A percentile compares a stretch with the other conserved stretches of the same genome.
These are phyloP conservation scores for Hyphodiscus sp. DNA, from an alignment of 2,329 filamentous ascomycete genomes.

Conservation along the genomic window DNA sequence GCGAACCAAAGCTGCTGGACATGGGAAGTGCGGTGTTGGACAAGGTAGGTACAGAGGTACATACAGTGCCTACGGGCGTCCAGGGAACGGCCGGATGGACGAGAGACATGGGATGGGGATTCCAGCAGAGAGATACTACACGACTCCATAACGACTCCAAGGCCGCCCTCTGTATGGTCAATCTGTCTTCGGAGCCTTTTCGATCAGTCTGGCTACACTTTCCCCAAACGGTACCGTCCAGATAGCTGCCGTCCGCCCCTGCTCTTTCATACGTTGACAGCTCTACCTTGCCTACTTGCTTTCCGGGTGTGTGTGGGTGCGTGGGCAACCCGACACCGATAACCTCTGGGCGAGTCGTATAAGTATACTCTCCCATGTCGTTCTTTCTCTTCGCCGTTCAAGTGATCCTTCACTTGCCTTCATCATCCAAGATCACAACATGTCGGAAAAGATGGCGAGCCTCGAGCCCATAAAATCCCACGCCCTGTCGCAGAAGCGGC, in stretches of 20 bases:
- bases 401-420: neutral
- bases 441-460: constrained; percentile 8
- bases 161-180: neutral
- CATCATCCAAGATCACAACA: neutral
- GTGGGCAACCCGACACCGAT: neutral
- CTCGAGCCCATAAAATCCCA: constrained; percentile 8
- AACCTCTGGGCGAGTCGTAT: neutral
- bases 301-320: too few species aligned
- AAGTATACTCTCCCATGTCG: neutral
- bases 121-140: too few species aligned
- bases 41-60: too few species aligned
- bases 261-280: neutral
- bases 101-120: too few species aligned
- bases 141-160: too few species aligned
- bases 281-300: neutral
- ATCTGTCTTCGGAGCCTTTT: neutral
- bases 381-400: neutral
- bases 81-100: too few species aligned
- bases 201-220: neutral
- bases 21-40: too few species aligned
- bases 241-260: neutral
- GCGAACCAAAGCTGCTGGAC: too few species aligned
- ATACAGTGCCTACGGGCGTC: too few species aligned
- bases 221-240: neutral
- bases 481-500: neutral